Percentiles rank a stretch among this genome's conserved stretches.
Evolutionary conservation across 768 basidiomycete genomes (phyloP).

Genomic region (Mycena alexandri): DNA sequence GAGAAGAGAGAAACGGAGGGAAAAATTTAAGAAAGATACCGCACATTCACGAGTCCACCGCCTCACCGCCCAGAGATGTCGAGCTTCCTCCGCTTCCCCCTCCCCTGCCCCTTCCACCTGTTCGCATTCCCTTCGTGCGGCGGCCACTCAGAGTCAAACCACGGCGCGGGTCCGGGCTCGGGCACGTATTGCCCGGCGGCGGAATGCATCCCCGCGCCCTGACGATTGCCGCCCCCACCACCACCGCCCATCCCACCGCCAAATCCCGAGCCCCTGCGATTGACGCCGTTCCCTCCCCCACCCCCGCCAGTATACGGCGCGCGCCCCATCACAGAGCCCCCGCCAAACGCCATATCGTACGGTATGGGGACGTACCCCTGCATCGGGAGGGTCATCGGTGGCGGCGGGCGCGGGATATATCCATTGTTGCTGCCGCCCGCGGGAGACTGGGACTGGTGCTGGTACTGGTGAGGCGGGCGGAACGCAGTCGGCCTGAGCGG

Average conservation of each 20-base stretch:
- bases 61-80: not conserved
- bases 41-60: too few species aligned
- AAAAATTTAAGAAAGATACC: too few species aligned
- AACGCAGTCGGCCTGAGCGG: not conserved
- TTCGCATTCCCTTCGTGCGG: constrained; percentile 13
- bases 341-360: constrained; percentile 29
- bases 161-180: constrained; percentile 4
- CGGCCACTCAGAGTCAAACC: constrained; percentile 28
- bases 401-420: not conserved
- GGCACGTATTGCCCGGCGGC: constrained; percentile 3
- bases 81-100: constrained; percentile 20
- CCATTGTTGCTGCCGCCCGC: not conserved
- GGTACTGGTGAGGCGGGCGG: not conserved
- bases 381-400: not conserved
- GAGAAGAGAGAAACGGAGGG: too few species aligned
- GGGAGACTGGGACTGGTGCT: not conserved
- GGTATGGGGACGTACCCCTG: constrained; percentile 15
- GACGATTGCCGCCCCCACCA: too few species aligned
- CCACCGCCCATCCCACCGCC: not conserved
- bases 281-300: not conserved
- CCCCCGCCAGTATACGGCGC: not conserved
- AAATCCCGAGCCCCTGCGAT: constrained; percentile 32
- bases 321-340: constrained; percentile 30
- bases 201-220: constrained; percentile 6
- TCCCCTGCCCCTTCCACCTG: constrained; percentile 6